Evolutionary conservation across 2,329 filamentous ascomycete genomes (phyloP).

Genomic region (Colletotrichum sp.): DNA sequence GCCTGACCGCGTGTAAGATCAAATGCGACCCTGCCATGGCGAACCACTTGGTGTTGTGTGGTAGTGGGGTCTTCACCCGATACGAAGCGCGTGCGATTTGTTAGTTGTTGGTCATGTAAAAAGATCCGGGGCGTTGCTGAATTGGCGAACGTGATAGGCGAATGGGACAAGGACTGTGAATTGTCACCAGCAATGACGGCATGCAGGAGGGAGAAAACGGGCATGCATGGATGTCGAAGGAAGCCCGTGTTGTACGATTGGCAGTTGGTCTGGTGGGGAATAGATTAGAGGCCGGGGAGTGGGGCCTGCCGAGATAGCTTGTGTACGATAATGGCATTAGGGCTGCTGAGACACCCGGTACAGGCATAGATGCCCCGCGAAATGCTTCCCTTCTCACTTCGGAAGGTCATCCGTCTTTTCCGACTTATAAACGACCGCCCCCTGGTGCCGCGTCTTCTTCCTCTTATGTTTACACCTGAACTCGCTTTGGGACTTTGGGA

Average conservation of each 20-base stretch:
- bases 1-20: not conserved
- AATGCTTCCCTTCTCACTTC: not conserved
- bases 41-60: not conserved
- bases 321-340: conserved; percentile 10
- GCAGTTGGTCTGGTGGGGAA: not conserved
- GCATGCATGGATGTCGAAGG: not conserved
- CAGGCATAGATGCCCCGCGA: not conserved
- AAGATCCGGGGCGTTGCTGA: not conserved
- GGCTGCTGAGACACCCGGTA: not conserved
- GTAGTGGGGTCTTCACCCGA: not conserved
- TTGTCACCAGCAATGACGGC: not conserved
- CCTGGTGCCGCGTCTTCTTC: not conserved
- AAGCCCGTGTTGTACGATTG: not conserved
- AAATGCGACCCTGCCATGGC: not conserved
- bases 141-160: not conserved
- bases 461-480: not conserved
- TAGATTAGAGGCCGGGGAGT: not conserved
- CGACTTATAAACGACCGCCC: conserved; percentile 1
- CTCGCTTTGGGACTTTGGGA: not conserved
- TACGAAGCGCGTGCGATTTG: not conserved
- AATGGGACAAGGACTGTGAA: not conserved
- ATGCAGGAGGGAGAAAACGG: not conserved
- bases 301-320: not conserved
- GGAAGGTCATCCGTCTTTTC: not conserved
- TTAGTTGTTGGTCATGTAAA: not conserved